Conservation (phyloP, 2,329 filamentous ascomycete genomes). For the Penicillium digitatum region DNA sequence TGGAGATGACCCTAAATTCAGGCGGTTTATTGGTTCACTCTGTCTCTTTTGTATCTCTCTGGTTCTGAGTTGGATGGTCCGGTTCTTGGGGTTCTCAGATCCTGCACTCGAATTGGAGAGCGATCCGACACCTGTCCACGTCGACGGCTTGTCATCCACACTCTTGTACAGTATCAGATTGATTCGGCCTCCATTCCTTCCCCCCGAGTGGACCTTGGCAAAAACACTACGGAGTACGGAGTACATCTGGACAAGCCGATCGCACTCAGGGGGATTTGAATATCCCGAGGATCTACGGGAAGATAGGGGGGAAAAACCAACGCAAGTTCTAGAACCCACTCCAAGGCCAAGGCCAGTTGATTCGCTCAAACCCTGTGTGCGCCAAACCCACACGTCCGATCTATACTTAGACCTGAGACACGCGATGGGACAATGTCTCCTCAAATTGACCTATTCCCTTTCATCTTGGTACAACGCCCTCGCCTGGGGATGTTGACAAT, state of each 20-base stretch:
- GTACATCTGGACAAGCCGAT: conserved; percentile 5
- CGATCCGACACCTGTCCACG: too few relatives aligned
- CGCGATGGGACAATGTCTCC: too few relatives aligned
- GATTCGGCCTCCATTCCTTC: too few relatives aligned
- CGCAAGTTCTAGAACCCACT: conserved; percentile 1
- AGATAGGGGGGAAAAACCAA: not conserved
- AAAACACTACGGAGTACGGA: too few relatives aligned
- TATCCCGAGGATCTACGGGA: not conserved
- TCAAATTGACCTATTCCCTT: not conserved
- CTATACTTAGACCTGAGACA: conserved; percentile 7
- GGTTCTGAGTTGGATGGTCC: not conserved
- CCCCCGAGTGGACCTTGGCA: conserved; percentile 1
- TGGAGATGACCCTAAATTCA: not conserved
- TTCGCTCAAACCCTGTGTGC: not conserved
- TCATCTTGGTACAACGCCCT: not conserved
- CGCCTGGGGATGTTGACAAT: not conserved
- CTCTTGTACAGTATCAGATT: too few relatives aligned
- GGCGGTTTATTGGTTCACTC: not conserved
- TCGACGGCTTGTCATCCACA: too few relatives aligned
- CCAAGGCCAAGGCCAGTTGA: not conserved
- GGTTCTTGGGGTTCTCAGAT: not conserved
- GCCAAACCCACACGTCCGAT: not conserved
- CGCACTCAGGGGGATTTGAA: not conserved
- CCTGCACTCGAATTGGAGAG: too few relatives aligned
- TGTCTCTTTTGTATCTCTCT: not conserved